phyloP scores from a whole-genome alignment of 1,284 basidiomycete species.

The Apiotrichum montevideense region DNA sequence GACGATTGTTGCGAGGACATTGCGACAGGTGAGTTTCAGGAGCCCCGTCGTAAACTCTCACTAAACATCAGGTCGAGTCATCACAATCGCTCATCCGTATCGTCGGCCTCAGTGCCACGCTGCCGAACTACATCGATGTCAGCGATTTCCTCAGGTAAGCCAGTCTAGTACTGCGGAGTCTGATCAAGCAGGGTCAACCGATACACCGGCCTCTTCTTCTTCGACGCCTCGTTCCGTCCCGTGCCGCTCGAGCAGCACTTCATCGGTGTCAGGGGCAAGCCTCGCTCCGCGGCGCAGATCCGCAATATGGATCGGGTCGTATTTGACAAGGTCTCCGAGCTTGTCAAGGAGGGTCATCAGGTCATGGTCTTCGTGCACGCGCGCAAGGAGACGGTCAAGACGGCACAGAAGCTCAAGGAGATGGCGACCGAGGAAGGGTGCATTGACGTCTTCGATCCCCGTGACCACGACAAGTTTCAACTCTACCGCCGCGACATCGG shows the following conservation, averaged over 20 bases:
- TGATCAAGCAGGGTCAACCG: conserved; percentile 66
- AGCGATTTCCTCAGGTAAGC: conserved; percentile 82
- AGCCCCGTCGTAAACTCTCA: too few relatives aligned
- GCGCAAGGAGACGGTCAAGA: conserved; percentile 95
- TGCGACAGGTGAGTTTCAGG: conserved; percentile 58
- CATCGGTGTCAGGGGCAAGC: conserved; percentile 89
- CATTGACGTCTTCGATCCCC: conserved; percentile 69
- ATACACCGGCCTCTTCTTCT: conserved; percentile 92
- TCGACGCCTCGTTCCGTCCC: conserved; percentile 95
- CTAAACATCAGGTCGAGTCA: conserved; percentile 62
- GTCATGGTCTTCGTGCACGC: conserved; percentile 99
- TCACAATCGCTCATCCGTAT: conserved; percentile 97
- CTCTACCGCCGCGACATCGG: conserved; percentile 72
- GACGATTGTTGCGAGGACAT: conserved; percentile 92
- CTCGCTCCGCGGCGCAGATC: conserved; percentile 64
- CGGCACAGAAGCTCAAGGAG: conserved; percentile 78
- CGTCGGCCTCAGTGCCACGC: conserved; percentile 93
- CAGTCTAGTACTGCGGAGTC: background rate
- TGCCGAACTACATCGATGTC: conserved; percentile 97
- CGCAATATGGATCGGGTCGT: conserved; percentile 85
- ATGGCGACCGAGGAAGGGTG: conserved; percentile 67
- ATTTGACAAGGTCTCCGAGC: conserved; percentile 70
- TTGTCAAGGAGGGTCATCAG: conserved; percentile 85
- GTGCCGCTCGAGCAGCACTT: conserved; percentile 98
- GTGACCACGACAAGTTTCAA: conserved; percentile 69